phyloP scores from a whole-genome alignment of 2,329 filamentous ascomycete genomes.

The Neofusicoccum kwambonambiense region DNA sequence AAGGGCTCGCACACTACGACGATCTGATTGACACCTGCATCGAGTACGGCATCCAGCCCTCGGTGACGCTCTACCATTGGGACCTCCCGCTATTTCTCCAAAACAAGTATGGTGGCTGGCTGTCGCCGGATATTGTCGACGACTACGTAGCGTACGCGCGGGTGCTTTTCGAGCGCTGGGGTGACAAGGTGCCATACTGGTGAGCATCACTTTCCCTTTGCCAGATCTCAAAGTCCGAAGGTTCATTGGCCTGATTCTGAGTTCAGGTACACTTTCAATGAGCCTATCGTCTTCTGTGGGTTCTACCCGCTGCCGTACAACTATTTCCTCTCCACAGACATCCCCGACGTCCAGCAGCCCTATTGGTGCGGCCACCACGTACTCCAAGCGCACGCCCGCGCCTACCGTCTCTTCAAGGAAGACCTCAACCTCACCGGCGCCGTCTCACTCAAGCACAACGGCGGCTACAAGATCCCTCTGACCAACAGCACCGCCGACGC shows the following conservation, averaged over 20 bases:
- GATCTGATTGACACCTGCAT: constrained; percentile 47
- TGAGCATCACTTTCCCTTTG: too few relatives aligned
- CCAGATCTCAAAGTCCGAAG: too few relatives aligned
- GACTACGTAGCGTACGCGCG: constrained; percentile 45
- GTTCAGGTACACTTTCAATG: constrained; percentile 43
- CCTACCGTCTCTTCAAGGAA: constrained; percentile 43
- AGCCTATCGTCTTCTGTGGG: constrained; percentile 36
- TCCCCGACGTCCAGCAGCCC: constrained; percentile 33
- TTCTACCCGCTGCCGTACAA: constrained; percentile 15
- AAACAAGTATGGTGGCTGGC: constrained; percentile 33
- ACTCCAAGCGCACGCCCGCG: constrained; percentile 36
- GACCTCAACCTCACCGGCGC: constrained; percentile 39
- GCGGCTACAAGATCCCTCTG: constrained; percentile 36
- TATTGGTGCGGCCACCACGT: constrained; percentile 38
- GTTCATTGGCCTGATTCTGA: too few relatives aligned
- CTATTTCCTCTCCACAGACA: constrained; percentile 38
- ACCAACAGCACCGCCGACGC: constrained; percentile 37
- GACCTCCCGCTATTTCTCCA: constrained; percentile 33
- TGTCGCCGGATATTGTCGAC: constrained; percentile 25
- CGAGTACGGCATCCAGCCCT: constrained; percentile 44
- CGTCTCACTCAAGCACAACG: constrained; percentile 39
- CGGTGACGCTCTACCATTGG: constrained; percentile 40
- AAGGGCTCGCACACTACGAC: constrained; percentile 49
- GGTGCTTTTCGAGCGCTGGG: constrained; percentile 39
- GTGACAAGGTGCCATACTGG: constrained; percentile 37